Evolutionary conservation across 2,329 filamentous ascomycete genomes (phyloP).

Genomic region (Byssothecium circinans): DNA sequence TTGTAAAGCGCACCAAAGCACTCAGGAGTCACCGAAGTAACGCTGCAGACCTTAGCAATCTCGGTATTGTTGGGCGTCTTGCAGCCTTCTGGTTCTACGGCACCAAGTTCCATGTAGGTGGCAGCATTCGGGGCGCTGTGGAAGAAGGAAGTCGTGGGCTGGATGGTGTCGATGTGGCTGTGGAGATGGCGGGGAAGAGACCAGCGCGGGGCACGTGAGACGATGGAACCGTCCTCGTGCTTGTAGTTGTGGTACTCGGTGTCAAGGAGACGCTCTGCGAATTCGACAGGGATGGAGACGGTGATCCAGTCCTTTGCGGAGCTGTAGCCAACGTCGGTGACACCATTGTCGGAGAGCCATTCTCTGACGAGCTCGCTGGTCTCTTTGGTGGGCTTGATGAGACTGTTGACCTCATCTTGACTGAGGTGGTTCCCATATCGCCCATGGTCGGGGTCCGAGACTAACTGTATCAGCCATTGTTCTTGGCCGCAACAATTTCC

Average conservation of each 20-base stretch:
- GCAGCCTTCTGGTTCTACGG: constrained; percentile 13
- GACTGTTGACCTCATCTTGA: constrained; percentile 54
- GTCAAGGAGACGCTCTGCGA: constrained; percentile 56
- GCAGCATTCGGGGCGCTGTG: constrained; percentile 24
- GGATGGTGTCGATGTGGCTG: constrained; percentile 60
- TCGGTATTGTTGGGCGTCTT: constrained; percentile 31
- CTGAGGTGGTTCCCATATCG: constrained; percentile 60
- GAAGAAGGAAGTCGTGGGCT: constrained; percentile 63
- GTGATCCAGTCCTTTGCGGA: constrained; percentile 62
- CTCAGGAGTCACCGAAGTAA: constrained; percentile 54
- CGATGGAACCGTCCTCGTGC: constrained; percentile 55
- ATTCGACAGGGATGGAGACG: constrained; percentile 54
- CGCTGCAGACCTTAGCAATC: constrained; percentile 53
- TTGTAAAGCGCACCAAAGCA: constrained; percentile 59
- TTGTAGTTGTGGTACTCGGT: constrained; percentile 55
- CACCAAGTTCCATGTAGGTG: constrained; percentile 9
- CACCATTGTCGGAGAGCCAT: constrained; percentile 59
- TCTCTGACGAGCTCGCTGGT: constrained; percentile 56
- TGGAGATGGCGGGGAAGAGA: constrained; percentile 61
- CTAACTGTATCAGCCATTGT: constrained; percentile 10
- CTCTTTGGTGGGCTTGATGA: constrained; percentile 57
- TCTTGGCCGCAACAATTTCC: neutral
- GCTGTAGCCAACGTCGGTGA: constrained; percentile 48
- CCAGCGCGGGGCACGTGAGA: constrained; percentile 59
- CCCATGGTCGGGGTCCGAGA: constrained; percentile 49